These are phyloP conservation scores for Mortierella polycephala DNA, from an alignment of 371 early-diverging fungal species.

Conservation along the genomic window DNA sequence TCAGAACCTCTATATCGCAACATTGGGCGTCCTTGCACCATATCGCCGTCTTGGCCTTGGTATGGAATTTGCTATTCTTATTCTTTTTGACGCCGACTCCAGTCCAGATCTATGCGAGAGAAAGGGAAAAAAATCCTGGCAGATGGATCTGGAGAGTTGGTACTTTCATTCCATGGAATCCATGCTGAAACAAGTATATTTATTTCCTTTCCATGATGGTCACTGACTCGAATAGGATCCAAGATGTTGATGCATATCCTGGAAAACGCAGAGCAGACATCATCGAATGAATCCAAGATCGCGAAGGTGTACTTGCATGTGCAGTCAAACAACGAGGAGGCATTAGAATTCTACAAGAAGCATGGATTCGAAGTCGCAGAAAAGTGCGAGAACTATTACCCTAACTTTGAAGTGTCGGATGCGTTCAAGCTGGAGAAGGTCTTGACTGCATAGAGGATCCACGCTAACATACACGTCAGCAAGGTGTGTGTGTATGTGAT, in stretches of 20 bases:
- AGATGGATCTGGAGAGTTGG: not conserved
- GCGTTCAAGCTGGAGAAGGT: slow-evolving; percentile 78
- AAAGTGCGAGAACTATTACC: slow-evolving; percentile 88
- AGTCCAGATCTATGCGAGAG: not conserved
- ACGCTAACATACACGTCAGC: not conserved
- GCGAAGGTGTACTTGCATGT: slow-evolving; percentile 87
- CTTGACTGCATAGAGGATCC: not conserved
- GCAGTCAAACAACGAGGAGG: slow-evolving; percentile 86
- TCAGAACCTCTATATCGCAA: slow-evolving; percentile 89
- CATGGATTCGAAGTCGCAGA: slow-evolving; percentile 78
- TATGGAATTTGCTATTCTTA: slow-evolving; percentile 34
- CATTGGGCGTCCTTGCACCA: slow-evolving; percentile 91
- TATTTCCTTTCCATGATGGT: not conserved
- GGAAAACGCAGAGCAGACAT: slow-evolving; percentile 58
- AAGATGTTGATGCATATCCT: slow-evolving; percentile 71
- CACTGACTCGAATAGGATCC: slow-evolving; percentile 59
- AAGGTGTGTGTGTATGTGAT: not conserved
- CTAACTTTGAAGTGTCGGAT: slow-evolving; percentile 82
- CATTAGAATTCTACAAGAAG: slow-evolving; percentile 89
- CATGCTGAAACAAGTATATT: not conserved
- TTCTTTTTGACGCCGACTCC: too few relatives aligned
- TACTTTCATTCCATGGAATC: not conserved
- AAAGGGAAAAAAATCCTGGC: not conserved
- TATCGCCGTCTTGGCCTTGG: slow-evolving; percentile 88
- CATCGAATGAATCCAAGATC: slow-evolving; percentile 54